A percentile compares a stretch with the other conserved stretches of the same genome.
phyloP scores from a whole-genome alignment of 129 eudicot species.

The Kitagawia praeruptora region DNA sequence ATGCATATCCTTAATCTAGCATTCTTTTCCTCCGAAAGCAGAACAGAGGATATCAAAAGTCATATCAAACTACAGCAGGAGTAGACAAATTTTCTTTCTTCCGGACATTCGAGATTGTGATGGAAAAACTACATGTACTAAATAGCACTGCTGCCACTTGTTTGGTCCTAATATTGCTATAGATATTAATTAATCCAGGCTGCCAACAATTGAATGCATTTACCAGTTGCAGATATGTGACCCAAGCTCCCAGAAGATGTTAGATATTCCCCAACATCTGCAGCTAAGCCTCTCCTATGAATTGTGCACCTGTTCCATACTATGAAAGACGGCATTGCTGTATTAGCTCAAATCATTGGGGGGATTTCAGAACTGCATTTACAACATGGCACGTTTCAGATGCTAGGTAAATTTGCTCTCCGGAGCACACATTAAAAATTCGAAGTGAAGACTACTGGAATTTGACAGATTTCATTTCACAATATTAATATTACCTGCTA shows the following conservation, averaged over 20 bases:
- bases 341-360: neutral
- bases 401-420: neutral
- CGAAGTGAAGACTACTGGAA: neutral
- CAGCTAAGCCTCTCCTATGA: neutral
- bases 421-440: neutral
- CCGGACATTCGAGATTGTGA: neutral
- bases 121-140: neutral
- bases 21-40: neutral
- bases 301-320: neutral
- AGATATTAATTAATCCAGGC: neutral
- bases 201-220: constrained; percentile 1
- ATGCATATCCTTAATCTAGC: neutral
- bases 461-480: neutral
- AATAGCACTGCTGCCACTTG: neutral
- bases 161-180: constrained; percentile 1
- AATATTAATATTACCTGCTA: neutral
- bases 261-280: neutral
- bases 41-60: neutral
- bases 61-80: constrained; percentile 1
- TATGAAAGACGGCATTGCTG: neutral
- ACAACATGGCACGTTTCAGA: neutral
- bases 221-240: neutral
- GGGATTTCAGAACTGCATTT: constrained; percentile 6
- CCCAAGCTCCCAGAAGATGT: neutral
- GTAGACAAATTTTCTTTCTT: neutral